Conservation (phyloP, 2,329 filamentous ascomycete species). For the Arthrobotrys sinensis region DNA sequence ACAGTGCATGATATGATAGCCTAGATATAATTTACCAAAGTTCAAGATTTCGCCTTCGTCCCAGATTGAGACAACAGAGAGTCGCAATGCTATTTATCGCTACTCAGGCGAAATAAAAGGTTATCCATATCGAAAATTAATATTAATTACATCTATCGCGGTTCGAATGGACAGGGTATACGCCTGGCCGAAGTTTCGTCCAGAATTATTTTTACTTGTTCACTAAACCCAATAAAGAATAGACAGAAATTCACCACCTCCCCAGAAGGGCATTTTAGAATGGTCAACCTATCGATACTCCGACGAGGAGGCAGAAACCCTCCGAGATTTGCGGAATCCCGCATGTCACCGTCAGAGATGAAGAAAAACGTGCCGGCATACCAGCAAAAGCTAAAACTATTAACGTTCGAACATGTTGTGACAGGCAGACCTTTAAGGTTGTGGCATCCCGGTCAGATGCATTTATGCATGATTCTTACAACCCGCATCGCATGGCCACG, state of each 20-base stretch:
- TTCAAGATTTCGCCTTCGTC: slow-evolving; percentile 19
- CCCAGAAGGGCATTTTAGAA: background rate
- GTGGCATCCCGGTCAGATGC: slow-evolving; percentile 29
- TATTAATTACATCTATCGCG: background rate
- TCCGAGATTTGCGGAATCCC: slow-evolving; percentile 38
- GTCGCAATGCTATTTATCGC: slow-evolving; percentile 24
- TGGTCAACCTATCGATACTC: background rate
- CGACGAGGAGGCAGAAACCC: slow-evolving; percentile 2
- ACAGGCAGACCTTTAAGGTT: slow-evolving; percentile 2
- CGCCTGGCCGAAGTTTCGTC: background rate
- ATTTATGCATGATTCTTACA: slow-evolving; percentile 38
- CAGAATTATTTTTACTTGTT: slow-evolving; percentile 32
- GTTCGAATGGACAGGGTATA: slow-evolving; percentile 1
- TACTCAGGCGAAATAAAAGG: slow-evolving; percentile 14
- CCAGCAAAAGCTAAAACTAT: background rate
- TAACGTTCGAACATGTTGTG: slow-evolving; percentile 8
- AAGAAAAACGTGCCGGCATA: background rate
- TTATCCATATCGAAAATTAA: slow-evolving; percentile 13
- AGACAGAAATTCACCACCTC: background rate
- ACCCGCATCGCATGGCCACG: slow-evolving; percentile 47
- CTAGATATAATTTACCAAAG: slow-evolving; percentile 34
- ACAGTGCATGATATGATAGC: slow-evolving; percentile 25
- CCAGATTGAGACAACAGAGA: slow-evolving; percentile 20
- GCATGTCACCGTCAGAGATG: background rate
- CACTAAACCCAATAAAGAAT: slow-evolving; percentile 1